Conservation (phyloP, 176 grass and related monocot genomes). For the Eleusine indica region DNA sequence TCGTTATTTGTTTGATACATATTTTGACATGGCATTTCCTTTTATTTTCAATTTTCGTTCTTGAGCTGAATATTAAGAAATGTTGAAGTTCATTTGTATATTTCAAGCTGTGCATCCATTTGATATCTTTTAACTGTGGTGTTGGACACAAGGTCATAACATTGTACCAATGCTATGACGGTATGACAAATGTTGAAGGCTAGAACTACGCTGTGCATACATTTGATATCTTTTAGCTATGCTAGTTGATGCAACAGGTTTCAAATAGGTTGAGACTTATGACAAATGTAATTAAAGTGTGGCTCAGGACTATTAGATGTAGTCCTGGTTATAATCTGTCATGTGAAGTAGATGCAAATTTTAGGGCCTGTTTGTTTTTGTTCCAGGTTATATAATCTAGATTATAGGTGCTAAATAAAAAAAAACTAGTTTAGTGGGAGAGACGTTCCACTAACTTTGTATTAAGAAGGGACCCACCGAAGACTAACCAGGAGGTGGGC, state of each 20-base stretch:
- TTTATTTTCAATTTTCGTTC: constrained; percentile 3
- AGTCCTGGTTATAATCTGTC: background rate
- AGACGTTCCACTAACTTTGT: too few species aligned
- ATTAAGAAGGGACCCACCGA: too few species aligned
- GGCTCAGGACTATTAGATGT: background rate
- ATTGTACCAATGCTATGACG: background rate
- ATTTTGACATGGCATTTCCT: constrained; percentile 11
- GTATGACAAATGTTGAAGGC: too few species aligned
- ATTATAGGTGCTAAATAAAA: too few species aligned
- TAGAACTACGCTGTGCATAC: too few species aligned
- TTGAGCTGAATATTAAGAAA: constrained; percentile 13
- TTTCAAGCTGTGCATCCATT: background rate
- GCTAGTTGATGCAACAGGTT: background rate
- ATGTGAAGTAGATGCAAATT: background rate
- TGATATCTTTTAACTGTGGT: background rate
- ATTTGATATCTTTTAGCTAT: background rate
- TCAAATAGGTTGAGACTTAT: background rate
- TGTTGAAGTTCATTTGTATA: constrained; percentile 9
- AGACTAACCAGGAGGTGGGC: too few species aligned
- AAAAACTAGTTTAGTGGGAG: too few species aligned
- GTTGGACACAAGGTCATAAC: background rate
- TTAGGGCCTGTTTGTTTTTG: too few species aligned
- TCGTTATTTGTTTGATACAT: constrained; percentile 7
- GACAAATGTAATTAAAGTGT: background rate
- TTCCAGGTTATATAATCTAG: too few species aligned